Percentiles rank a stretch among this genome's conserved stretches.
Conservation (phyloP, 371 early-diverging fungal genomes). For the Saksenaea oblongispora region DNA sequence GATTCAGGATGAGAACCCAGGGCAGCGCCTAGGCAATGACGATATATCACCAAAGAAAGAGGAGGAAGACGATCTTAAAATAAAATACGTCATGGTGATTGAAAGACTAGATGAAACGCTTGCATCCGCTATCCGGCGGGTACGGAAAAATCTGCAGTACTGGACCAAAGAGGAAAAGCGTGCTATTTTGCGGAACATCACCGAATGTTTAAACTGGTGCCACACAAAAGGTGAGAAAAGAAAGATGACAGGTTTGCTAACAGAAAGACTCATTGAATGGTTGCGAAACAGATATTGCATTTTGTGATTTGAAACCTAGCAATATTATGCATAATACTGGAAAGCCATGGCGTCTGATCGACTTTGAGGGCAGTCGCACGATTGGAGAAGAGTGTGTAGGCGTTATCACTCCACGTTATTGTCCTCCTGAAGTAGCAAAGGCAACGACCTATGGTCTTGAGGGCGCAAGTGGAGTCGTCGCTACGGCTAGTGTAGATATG, state of each 20-base stretch:
- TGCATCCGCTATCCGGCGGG: slow-evolving; percentile 15
- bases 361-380: slow-evolving; percentile 49
- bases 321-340: slow-evolving; percentile 38
- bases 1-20: slow-evolving; percentile 29
- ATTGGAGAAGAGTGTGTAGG: slow-evolving; percentile 36
- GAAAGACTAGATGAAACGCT: slow-evolving; percentile 44
- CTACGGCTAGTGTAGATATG: slow-evolving; percentile 46
- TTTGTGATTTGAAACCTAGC: slow-evolving; percentile 38
- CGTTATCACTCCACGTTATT: slow-evolving; percentile 30
- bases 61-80: slow-evolving; percentile 21
- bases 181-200: slow-evolving; percentile 24
- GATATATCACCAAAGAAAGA: not conserved
- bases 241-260: not conserved
- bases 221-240: slow-evolving; percentile 28
- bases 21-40: not conserved
- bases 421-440: slow-evolving; percentile 51
- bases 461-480: slow-evolving; percentile 51
- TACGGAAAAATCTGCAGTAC: slow-evolving; percentile 11
- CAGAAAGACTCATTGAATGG: slow-evolving; percentile 4
- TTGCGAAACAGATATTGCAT: slow-evolving; percentile 15
- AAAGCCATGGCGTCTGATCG: slow-evolving; percentile 43
- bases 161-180: slow-evolving; percentile 12
- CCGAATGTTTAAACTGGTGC: slow-evolving; percentile 39
- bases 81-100: slow-evolving; percentile 43
- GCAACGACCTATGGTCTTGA: slow-evolving; percentile 53